Conservation (phyloP, 2,329 filamentous ascomycete species). For the Stromatinia cepivora region DNA sequence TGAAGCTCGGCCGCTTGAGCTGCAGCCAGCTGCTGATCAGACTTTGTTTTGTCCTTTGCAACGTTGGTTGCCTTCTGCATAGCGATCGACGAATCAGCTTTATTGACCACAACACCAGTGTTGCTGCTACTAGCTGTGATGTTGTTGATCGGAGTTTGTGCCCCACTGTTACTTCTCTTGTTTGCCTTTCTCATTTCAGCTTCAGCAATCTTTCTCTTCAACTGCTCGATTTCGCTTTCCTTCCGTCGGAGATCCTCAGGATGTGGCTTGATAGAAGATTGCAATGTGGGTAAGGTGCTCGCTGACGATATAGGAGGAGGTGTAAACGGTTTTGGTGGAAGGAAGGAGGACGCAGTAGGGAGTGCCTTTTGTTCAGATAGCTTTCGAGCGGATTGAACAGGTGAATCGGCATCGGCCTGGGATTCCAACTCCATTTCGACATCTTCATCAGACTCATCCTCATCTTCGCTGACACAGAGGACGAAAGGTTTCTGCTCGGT, state of each 20-base stretch:
- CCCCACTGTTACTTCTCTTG: constrained; percentile 35
- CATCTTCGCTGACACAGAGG: constrained; percentile 82
- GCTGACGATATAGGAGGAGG: constrained; percentile 33
- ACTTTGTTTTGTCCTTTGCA: constrained; percentile 29
- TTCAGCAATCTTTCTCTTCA: constrained; percentile 48
- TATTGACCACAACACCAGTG: constrained; percentile 25
- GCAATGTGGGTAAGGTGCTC: constrained; percentile 33
- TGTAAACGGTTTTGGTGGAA: constrained; percentile 44
- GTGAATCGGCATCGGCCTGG: constrained; percentile 51
- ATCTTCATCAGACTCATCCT: constrained; percentile 60
- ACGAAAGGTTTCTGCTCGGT: constrained; percentile 64
- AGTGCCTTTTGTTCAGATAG: constrained; percentile 30
- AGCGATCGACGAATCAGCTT: constrained; percentile 34
- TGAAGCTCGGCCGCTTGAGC: constrained; percentile 33
- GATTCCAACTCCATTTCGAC: constrained; percentile 65
- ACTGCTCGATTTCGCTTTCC: constrained; percentile 59
- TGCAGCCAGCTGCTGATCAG: constrained; percentile 35
- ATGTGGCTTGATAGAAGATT: constrained; percentile 28
- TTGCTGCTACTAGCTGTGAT: constrained; percentile 22
- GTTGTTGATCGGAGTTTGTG: constrained; percentile 34
- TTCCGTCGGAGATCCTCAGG: constrained; percentile 50
- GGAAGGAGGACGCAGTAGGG: constrained; percentile 44
- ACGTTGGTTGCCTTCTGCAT: constrained; percentile 35
- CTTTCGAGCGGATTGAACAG: constrained; percentile 29
- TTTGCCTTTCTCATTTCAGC: constrained; percentile 38